Evolutionary conservation across 1,139 yeast genomes (phyloP), one percentile per base, ranked within the genome.

Genomic region (Komagataea norvegica): DNA sequence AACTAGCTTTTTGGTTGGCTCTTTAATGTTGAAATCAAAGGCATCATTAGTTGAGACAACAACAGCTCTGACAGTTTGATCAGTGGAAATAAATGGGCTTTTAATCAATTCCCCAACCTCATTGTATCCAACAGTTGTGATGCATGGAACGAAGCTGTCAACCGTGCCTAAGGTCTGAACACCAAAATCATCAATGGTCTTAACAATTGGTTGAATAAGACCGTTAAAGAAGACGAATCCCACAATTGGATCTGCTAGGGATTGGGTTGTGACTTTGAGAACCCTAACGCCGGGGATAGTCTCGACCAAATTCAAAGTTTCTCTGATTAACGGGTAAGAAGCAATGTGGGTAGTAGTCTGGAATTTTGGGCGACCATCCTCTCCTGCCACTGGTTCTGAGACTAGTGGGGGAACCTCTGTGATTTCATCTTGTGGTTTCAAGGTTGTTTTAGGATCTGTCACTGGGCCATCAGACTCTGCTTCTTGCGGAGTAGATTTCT

Each of bases 1-100:
- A 13, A 68, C 57, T 21, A 60, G 54, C 32, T 57, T 57, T 42
- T 66, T 66, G 3, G 73, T 55, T 23, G 86, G 85, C 25, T 63
- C 62, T 33, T 70, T 55, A 11, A 73, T 43, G 23, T 49, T 54
- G 21, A 49, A 46, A 22, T 54, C 55, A 28, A 56, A 47, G 10
- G 51, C 36, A 17, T 49, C 48, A 10, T 46, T 41, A 6, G 56
- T 49, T 10, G 53, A 47, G 29, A 42, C 39, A n/a, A 58, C 57
- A 11, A 61, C 56, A n/a, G 56, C 48, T 22, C 48, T 52, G 10
- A 60, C 45, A 8, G 50, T 46, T n/a, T 47, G 48, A 10, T 46
- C 49, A 0, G 62, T 48, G 15, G 46, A 40, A 8, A 46, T 43
- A 34, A 51, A 48, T 20, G 68, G 68, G 6, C 48, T 38, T 46